Conservation (phyloP, 73 alveolate genomes). For the Paramecium bursaria region DNA sequence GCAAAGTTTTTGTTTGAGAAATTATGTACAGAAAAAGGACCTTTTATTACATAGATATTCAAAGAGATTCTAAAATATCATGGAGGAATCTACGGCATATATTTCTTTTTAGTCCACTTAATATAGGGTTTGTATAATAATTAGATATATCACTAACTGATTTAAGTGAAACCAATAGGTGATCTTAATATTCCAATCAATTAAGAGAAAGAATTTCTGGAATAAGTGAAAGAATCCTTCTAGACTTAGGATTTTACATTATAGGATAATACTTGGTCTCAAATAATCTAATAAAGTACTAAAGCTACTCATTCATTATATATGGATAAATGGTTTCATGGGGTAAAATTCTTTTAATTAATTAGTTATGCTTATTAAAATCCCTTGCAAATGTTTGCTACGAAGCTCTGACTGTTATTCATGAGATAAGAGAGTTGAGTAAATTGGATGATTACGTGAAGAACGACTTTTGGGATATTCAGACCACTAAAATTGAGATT, state of each 20-base stretch:
- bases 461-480: conserved; percentile 39
- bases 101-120: not conserved
- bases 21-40: not conserved
- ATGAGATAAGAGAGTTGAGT: conserved; percentile 10
- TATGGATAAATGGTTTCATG: conserved; percentile 47
- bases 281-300: conserved; percentile 16
- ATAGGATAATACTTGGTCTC: conserved; percentile 21
- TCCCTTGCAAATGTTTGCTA: conserved; percentile 43
- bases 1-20: not conserved
- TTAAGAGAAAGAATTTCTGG: conserved; percentile 23
- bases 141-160: conserved; percentile 10
- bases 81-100: conserved; percentile 17
- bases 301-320: conserved; percentile 29
- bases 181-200: conserved; percentile 42
- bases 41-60: conserved; percentile 21
- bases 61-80: conserved; percentile 3
- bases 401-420: conserved; percentile 18
- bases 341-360: conserved; percentile 1
- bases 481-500: conserved; percentile 2
- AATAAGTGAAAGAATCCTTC: conserved; percentile 13
- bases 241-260: conserved; percentile 8
- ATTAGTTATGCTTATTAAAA: conserved; percentile 41
- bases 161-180: conserved; percentile 34
- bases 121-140: not conserved
- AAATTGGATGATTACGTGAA: conserved; percentile 3